Base-by-base conservation (phyloP, 345 rosid genomes). In the Schrenkiella parvula region DNA sequence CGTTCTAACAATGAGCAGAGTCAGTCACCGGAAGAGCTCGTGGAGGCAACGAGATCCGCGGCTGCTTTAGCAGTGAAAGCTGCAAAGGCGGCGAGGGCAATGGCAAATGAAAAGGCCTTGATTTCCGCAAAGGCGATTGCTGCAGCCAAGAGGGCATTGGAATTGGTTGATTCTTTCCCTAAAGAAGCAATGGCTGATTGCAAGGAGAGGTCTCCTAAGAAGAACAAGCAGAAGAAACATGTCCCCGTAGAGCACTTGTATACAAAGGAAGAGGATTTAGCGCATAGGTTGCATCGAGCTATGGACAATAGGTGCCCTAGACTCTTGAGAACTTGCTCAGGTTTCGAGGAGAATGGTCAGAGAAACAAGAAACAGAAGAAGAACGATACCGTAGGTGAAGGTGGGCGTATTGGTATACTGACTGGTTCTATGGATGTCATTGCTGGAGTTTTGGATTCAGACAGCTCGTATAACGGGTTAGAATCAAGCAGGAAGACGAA, bases 191-290 rank as follows among this genome's bases (percentile, higher is more conserved):
- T 50, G 14, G 8, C 57, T 50, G 73, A 32, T 46, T 23, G 38
- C 74, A 72, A 64, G 31, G 77, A 72, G 28, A 64, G 31, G 23
- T 31, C 68, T 6, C 61, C 53, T 28, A 74, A 71, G 68, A 93
- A 78, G 86, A 90, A 85, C 61, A 93, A 91, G 88, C 80, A 81
- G 78, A 91, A 88, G 87, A 91, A 93, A 87, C 99, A 91, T 76
- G 97, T 91, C 23, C 96, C 87, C 4, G 91, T 93, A 50, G 88
- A 91, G 72, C 81, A 89, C 55, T 74, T 93, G 84, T 91, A 93
- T 85, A 81, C 85, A 54, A 91, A 88, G 64, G 79, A 85, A 71
- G 96, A 90, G 56, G 95, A 83, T 58, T 78, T 90, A 55, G 87
- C 97, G 11, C 86, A 76, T 48, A 86, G 76, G 62, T 74, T 93